Conservation (phyloP, 345 rosid genomes). For the Anastatica hierochuntica region DNA sequence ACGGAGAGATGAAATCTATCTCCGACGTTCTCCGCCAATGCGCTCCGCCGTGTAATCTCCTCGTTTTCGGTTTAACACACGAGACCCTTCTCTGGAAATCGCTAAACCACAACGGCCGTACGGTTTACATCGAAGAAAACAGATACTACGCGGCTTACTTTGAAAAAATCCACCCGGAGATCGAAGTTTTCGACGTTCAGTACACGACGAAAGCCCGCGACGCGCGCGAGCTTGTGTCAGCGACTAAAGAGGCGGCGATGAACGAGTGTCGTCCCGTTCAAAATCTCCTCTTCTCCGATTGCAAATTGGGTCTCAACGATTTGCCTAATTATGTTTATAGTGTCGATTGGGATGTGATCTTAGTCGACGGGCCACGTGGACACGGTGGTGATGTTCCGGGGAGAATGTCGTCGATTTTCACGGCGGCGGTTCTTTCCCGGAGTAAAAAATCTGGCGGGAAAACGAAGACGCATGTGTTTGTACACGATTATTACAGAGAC, state of each 20-base stretch:
- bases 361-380: conserved; percentile 94
- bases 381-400: conserved; percentile 65
- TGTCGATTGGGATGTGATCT: conserved; percentile 90
- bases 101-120: conserved; percentile 76
- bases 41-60: conserved; percentile 75
- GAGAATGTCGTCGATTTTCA: conserved; percentile 82
- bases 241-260: conserved; percentile 42
- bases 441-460: conserved; percentile 62
- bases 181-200: conserved; percentile 86
- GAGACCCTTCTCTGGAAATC: conserved; percentile 96
- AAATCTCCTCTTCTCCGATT: conserved; percentile 80
- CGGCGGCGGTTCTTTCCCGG: conserved; percentile 83
- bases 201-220: conserved; percentile 77
- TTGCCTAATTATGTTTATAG: conserved; percentile 90
- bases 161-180: conserved; percentile 82
- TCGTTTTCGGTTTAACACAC: conserved; percentile 80
- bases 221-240: conserved; percentile 43
- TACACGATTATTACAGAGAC: conserved; percentile 77
- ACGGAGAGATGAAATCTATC: conserved; percentile 62
- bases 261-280: conserved; percentile 92
- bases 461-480: conserved; percentile 66
- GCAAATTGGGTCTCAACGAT: conserved; percentile 75
- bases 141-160: conserved; percentile 87
- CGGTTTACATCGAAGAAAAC: conserved; percentile 84
- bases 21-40: conserved; percentile 78